Base-by-base conservation (phyloP, 805 yeast genomes). In the Candida nanaspora region DNA sequence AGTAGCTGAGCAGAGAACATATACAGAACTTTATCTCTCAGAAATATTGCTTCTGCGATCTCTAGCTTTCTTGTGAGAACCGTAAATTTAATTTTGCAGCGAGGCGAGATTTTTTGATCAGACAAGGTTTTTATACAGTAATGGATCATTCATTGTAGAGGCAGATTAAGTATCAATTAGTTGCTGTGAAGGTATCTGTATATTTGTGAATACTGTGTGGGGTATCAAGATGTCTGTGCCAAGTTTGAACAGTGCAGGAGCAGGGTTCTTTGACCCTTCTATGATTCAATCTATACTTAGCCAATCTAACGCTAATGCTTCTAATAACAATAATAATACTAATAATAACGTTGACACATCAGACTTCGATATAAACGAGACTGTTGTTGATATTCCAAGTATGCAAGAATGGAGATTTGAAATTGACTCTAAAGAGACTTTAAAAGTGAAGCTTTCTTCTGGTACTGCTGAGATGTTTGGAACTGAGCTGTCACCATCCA, bases 381-480 rank as follows among this genome's bases (percentile, higher is more conserved):
- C 34, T 18, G 23, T 38, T 14, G 34, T 53, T 11, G 47, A 48
- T 2, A 46, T 57, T 2, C 55, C 62, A 1, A 49, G 69, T 1
- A 54, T 53, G 31, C 65, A 76, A 22, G 95, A 86, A 62, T 84
- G 94, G 93, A 66, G 94, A 40, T 72, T 84, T 46, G 93, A 85
- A 54, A 75, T 84, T 4, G 68, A 69, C 45, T 70, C 69, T 34
- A 49, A 47, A 23, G 66, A 74, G 15, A 62, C 63, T 16, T 54
- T 84, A 30, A 67, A 65, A n/a, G 53, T 84, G 35, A 75, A 67
- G 49, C 68, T 80, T 10, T 43, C 61, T 3, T 63, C 67, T 2
- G 99, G 98, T 3, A 70, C 80, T 2, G 96, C 86, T 2, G 98
- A 93, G 63, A 74, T 88, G 9, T 86, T 83, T 61, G 99, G 98